phyloP scores from a whole-genome alignment of 2,329 filamentous ascomycete genomes.

The Colletotrichum coccodes region DNA sequence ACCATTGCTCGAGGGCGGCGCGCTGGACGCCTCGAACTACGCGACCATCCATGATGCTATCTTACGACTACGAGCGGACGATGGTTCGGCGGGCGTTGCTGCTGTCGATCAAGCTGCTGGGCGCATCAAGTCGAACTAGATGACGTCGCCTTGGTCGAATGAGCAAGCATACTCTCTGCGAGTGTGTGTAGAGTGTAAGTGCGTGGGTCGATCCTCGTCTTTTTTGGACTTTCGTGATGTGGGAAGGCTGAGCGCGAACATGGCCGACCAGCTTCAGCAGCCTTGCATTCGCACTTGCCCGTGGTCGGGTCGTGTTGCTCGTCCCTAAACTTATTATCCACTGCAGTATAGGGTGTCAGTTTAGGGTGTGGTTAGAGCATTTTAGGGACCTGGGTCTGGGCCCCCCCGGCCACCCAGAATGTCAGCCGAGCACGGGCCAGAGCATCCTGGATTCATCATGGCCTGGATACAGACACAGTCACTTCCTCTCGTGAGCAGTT shows the following conservation, averaged over 20 bases:
- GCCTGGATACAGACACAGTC: not conserved
- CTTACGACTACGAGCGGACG: not conserved
- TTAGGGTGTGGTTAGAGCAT: not conserved
- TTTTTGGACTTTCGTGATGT: not conserved
- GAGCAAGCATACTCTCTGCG: conserved; percentile 16
- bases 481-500: too few species aligned
- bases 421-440: not conserved
- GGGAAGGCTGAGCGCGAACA: not conserved
- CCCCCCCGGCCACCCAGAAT: not conserved
- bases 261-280: not conserved
- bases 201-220: not conserved
- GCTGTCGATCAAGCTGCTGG: conserved; percentile 7
- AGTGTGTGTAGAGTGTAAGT: not conserved
- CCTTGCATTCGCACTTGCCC: conserved; percentile 4
- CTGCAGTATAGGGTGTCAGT: not conserved
- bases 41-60: conserved; percentile 32
- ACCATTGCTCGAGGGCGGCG: conserved; percentile 54
- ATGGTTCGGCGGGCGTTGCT: not conserved
- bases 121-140: conserved; percentile 23
- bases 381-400: not conserved
- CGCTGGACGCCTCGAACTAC: conserved; percentile 34
- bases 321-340: conserved; percentile 1
- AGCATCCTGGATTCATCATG: not conserved
- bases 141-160: not conserved
- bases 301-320: not conserved